Evolutionary conservation across 371 early-diverging fungal species (phyloP).

Genomic region (Entomophthora muscae): DNA sequence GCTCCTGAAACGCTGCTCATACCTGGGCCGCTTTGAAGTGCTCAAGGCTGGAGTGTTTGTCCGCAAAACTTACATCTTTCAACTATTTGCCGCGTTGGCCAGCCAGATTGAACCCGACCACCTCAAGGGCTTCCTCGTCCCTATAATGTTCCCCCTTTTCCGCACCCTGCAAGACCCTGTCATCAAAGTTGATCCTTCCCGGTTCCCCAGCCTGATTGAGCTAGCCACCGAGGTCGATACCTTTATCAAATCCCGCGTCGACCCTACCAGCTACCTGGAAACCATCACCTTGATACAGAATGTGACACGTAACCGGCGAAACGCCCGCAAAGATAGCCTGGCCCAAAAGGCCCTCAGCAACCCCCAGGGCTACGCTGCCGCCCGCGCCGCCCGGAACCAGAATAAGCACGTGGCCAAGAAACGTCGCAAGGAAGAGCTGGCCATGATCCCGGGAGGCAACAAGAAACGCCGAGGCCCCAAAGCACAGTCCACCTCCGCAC

Average conservation of each 20-base stretch:
- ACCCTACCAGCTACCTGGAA: not conserved
- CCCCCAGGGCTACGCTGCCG: not conserved
- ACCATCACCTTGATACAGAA: not conserved
- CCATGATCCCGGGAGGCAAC: not conserved
- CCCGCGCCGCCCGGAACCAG: not conserved
- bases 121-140: slow-evolving; percentile 37
- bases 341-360: not conserved
- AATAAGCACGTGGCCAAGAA: not conserved
- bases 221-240: not conserved
- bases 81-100: slow-evolving; percentile 80
- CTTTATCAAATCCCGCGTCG: not conserved
- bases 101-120: slow-evolving; percentile 34
- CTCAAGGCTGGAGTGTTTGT: slow-evolving; percentile 23
- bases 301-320: not conserved
- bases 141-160: slow-evolving; percentile 62
- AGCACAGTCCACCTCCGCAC: not conserved
- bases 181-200: slow-evolving; percentile 33
- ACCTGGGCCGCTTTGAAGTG: slow-evolving; percentile 37
- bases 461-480: not conserved
- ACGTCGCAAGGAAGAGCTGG: not conserved
- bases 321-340: not conserved
- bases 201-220: slow-evolving; percentile 16
- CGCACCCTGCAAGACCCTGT: slow-evolving; percentile 59
- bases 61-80: slow-evolving; percentile 52
- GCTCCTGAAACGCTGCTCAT: slow-evolving; percentile 44